Percentiles rank a stretch among this genome's conserved stretches.
These are phyloP conservation scores for Tylopilus vinaceipallidus DNA, from an alignment of 768 basidiomycete genomes.

Conservation along the genomic window DNA sequence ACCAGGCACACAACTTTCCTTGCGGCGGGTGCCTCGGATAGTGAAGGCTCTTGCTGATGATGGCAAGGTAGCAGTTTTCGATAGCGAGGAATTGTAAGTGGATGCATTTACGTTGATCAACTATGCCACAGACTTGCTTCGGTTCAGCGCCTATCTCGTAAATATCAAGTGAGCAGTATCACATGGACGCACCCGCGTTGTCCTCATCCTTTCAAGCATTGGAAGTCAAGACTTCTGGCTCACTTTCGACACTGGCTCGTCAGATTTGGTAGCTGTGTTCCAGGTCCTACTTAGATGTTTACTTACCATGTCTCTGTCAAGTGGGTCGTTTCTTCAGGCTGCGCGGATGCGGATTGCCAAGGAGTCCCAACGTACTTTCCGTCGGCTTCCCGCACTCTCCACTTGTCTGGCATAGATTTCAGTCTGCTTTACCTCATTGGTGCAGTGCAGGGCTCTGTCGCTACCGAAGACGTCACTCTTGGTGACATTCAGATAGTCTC, in stretches of 20 bases:
- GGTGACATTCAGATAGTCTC: slow-evolving; percentile 44
- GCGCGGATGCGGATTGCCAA: slow-evolving; percentile 44
- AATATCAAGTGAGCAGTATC: slow-evolving; percentile 30
- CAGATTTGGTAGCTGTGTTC: slow-evolving; percentile 44
- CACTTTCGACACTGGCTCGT: slow-evolving; percentile 56
- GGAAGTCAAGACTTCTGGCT: slow-evolving; percentile 44
- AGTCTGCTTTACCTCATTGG: slow-evolving; percentile 51
- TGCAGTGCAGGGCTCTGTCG: slow-evolving; percentile 51
- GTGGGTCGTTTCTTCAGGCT: slow-evolving; percentile 54
- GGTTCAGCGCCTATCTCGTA: slow-evolving; percentile 41
- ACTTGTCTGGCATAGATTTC: slow-evolving; percentile 37
- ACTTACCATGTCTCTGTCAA: slow-evolving; percentile 17
- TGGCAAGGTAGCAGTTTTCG: slow-evolving; percentile 23
- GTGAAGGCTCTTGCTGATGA: slow-evolving; percentile 17
- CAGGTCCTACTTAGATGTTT: neutral
- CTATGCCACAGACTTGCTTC: neutral
- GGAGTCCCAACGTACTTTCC: slow-evolving; percentile 41
- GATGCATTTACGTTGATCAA: neutral
- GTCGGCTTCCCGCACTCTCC: slow-evolving; percentile 31
- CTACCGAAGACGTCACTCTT: slow-evolving; percentile 44
- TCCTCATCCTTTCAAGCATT: slow-evolving; percentile 30
- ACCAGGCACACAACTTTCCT: slow-evolving; percentile 21
- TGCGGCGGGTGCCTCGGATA: slow-evolving; percentile 24
- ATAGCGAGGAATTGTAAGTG: slow-evolving; percentile 36
- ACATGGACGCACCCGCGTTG: neutral